Base-by-base conservation (phyloP, 2,329 filamentous ascomycete genomes). In the Fusarium tanahbumbuense region DNA sequence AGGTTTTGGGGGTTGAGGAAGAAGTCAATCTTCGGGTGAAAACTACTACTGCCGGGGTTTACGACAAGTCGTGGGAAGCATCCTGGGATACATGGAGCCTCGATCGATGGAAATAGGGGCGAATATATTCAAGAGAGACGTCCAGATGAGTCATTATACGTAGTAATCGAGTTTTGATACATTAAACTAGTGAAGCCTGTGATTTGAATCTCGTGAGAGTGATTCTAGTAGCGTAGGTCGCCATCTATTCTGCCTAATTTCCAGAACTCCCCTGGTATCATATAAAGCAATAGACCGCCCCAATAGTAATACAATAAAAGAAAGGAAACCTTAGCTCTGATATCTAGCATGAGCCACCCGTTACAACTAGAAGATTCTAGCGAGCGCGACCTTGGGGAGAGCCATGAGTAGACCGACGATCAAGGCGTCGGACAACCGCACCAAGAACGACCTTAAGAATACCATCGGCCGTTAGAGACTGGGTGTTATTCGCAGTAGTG, bases 371-470 rank as follows among this genome's bases (percentile, higher is more conserved):
- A 49, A 60, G 15, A 8, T 16, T 3, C 50, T 48, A 71, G n/a
- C 47, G 41, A 16, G 56, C 57, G n/a, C 58, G 54, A 45, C 54
- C 57, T 23, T 68, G 45, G 8, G 57, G 49, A n/a, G 70, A 54
- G 54, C 64, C 55, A 41, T 53, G 70, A 25, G 52, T 64, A n/a
- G 66, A 50, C 53, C 70, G 71, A 27, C 78, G 74, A 60, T 83
- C 81, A 7, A 83, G 64, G 25, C 80, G 77, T 60, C 77, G 77
- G 34, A 93, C 88, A 11, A 97, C 92, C 1, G 90, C 88, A 5
- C 94, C 94, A 7, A 97, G 83, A 1, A 97, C 92, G 28, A 89
- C 88, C 81, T 98, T 98, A 65, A 98, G 81, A 45, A 98, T 91
- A 0, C 87, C 89, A 4, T 93, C 88, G 0, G 86, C 91, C 2